Evolutionary conservation across 2,329 filamentous ascomycete genomes (phyloP).

Genomic region (Phialocephala subalpina): DNA sequence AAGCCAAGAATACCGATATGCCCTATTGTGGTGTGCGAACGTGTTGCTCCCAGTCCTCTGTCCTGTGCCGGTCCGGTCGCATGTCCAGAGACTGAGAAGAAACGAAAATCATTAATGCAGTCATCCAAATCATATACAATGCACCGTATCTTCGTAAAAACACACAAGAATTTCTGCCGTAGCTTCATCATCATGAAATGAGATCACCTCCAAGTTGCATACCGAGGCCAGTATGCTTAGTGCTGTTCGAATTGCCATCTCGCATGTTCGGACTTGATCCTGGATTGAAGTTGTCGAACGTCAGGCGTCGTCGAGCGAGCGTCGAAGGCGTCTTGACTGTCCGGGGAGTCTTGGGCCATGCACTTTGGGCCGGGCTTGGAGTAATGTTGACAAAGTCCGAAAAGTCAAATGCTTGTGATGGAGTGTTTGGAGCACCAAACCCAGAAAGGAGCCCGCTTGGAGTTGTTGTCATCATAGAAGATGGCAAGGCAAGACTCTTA

Average conservation of each 20-base stretch:
- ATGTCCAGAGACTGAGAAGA: conserved; percentile 6
- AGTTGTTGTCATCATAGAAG: conserved; percentile 90
- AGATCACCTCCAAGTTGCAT: conserved; percentile 74
- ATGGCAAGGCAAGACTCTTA: conserved; percentile 75
- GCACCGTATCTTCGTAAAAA: conserved; percentile 24
- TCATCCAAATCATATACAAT: conserved; percentile 23
- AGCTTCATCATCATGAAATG: conserved; percentile 49
- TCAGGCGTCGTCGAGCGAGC: conserved; percentile 39
- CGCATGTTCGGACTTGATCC: conserved; percentile 32
- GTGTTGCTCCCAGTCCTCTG: not conserved
- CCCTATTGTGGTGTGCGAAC: not conserved
- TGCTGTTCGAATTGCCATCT: conserved; percentile 32
- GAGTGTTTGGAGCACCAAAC: conserved; percentile 76
- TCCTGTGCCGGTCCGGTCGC: not conserved
- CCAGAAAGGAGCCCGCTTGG: conserved; percentile 73
- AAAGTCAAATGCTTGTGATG: conserved; percentile 88
- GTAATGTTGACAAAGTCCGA: conserved; percentile 98
- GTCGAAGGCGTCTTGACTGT: conserved; percentile 41
- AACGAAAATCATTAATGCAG: conserved; percentile 17
- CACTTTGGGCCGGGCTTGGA: conserved; percentile 89
- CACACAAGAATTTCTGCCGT: conserved; percentile 3
- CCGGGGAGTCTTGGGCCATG: conserved; percentile 61
- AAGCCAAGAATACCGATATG: not conserved
- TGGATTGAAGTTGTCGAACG: conserved; percentile 40
- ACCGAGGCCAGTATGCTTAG: conserved; percentile 60